These are phyloP conservation scores for Backusella tarrabulga DNA, from an alignment of 192 early-diverging fungal species.

Conservation along the genomic window DNA sequence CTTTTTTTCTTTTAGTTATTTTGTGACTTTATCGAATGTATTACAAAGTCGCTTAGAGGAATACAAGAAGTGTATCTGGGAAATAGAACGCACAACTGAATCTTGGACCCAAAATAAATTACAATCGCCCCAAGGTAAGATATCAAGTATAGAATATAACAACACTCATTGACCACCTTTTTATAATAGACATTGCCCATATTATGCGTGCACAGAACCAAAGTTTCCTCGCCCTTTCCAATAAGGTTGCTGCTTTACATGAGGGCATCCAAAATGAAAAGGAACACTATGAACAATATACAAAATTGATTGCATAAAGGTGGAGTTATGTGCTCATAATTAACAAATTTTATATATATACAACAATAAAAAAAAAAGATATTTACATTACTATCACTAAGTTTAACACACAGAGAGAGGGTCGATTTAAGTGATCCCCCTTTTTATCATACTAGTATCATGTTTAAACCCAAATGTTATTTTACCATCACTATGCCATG, in stretches of 20 bases:
- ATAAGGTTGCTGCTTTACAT: constrained; percentile 27
- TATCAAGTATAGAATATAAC: neutral
- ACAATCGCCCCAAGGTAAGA: constrained; percentile 26
- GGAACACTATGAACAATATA: constrained; percentile 17
- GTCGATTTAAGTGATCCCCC: neutral
- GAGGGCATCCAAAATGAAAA: constrained; percentile 17
- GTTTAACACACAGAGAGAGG: neutral
- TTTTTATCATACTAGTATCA: no score
- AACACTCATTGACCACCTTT: neutral
- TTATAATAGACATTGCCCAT: constrained; percentile 23
- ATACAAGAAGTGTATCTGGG: constrained; percentile 32
- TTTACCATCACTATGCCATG: no score
- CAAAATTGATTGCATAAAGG: constrained; percentile 4
- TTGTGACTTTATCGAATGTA: constrained; percentile 16
- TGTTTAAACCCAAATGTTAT: no score
- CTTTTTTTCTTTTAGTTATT: constrained; percentile 17
- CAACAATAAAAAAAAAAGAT: neutral
- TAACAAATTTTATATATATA: neutral
- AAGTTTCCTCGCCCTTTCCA: constrained; percentile 27
- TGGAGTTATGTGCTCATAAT: neutral
- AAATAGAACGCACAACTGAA: constrained; percentile 29
- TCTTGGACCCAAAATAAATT: constrained; percentile 21
- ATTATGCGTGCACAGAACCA: constrained; percentile 30
- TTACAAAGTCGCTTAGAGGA: constrained; percentile 25
- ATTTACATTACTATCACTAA: neutral